Percentiles rank a stretch among this genome's conserved stretches.
Conservation (phyloP, 2,329 filamentous ascomycete genomes). For the Macroventuria anomochaeta region DNA sequence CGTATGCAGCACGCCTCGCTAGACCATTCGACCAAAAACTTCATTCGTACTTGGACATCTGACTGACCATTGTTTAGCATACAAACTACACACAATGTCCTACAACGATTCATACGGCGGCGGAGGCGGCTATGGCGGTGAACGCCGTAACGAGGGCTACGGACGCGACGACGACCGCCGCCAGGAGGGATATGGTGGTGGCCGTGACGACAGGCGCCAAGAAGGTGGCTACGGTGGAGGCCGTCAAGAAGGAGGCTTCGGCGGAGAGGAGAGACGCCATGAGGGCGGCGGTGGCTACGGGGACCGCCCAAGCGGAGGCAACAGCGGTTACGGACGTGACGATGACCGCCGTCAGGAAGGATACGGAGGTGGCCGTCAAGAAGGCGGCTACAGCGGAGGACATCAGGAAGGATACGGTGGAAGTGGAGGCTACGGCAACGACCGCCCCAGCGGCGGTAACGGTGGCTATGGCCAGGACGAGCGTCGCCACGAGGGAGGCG, state of each 20-base stretch:
- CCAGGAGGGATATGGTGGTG: slow-evolving; percentile 15
- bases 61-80: background rate
- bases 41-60: background rate
- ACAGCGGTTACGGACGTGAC: background rate
- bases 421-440: slow-evolving; percentile 16
- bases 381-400: slow-evolving; percentile 8
- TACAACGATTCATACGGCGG: slow-evolving; percentile 34
- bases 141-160: slow-evolving; percentile 25
- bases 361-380: slow-evolving; percentile 1
- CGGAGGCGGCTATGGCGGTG: slow-evolving; percentile 23
- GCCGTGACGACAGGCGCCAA: slow-evolving; percentile 10
- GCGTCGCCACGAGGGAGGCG: slow-evolving; percentile 24
- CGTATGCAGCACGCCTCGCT: background rate
- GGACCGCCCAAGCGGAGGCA: slow-evolving; percentile 3
- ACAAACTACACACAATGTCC: slow-evolving; percentile 23
- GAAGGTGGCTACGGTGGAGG: slow-evolving; percentile 10
- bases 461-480: slow-evolving; percentile 26
- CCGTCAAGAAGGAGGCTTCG: slow-evolving; percentile 7
- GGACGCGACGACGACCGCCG: slow-evolving; percentile 25
- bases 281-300: slow-evolving; percentile 3
- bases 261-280: background rate
- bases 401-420: slow-evolving; percentile 15
- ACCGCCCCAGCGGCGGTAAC: slow-evolving; percentile 20
- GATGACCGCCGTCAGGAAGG: slow-evolving; percentile 3
- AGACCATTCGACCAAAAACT: no score